These are phyloP conservation scores for Phoenix dactylifera DNA, from an alignment of 176 grass and related monocot species.

Conservation along the genomic window DNA sequence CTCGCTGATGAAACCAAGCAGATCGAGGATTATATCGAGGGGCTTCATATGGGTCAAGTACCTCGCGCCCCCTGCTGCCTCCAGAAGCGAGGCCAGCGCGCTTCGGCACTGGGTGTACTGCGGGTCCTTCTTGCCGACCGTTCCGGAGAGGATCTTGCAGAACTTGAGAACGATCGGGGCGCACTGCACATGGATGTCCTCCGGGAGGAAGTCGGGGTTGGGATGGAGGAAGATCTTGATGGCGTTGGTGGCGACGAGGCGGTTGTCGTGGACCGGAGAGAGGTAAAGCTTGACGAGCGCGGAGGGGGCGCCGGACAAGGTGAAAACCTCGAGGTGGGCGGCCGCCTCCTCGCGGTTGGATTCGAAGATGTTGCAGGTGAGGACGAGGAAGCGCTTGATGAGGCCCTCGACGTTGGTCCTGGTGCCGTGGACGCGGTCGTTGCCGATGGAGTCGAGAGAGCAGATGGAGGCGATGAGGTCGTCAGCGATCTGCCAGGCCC, in stretches of 20 bases:
- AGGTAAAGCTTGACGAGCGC: conserved; percentile 74
- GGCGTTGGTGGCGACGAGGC: background rate
- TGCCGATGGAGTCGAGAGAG: background rate
- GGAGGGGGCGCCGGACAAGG: conserved; percentile 42
- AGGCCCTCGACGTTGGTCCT: conserved; percentile 37
- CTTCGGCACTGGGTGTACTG: no score
- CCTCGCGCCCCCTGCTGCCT: no score
- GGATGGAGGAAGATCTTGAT: background rate
- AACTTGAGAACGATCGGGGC: background rate
- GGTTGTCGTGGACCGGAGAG: background rate
- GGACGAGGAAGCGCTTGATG: conserved; percentile 54
- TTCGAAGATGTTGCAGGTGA: background rate
- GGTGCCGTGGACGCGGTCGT: background rate
- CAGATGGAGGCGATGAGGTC: conserved; percentile 42
- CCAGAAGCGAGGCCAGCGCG: no score
- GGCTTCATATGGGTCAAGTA: no score
- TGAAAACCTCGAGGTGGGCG: conserved; percentile 59
- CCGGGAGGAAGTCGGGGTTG: background rate
- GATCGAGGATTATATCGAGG: no score
- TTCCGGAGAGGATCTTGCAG: background rate
- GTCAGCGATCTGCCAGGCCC: conserved; percentile 69
- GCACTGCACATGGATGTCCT: background rate
- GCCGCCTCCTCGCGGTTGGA: conserved; percentile 6
- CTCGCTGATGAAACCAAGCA: no score
- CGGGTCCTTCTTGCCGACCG: background rate